These are phyloP conservation scores for Pisolithus marmoratus DNA, from an alignment of 768 basidiomycete species.

Conservation along the genomic window DNA sequence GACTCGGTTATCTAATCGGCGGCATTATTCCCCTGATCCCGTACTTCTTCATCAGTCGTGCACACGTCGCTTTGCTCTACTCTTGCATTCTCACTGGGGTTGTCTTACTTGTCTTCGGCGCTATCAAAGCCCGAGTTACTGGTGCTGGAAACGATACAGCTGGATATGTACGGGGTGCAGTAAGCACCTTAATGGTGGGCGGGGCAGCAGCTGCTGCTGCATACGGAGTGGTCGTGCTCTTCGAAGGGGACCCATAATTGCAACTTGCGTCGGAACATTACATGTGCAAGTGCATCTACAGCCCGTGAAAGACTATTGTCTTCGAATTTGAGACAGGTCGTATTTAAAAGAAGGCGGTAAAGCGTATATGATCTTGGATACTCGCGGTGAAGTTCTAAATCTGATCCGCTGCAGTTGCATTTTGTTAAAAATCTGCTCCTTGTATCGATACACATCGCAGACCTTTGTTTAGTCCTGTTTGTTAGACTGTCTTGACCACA, in stretches of 20 bases:
- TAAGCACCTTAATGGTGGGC: constrained; percentile 84
- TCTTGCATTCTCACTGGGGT: constrained; percentile 85
- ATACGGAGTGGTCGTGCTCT: constrained; percentile 35
- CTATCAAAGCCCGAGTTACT: constrained; percentile 82
- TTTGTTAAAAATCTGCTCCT: too few relatives aligned
- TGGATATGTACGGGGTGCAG: constrained; percentile 82
- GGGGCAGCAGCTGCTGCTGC: constrained; percentile 82
- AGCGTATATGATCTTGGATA: too few relatives aligned
- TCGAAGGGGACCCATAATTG: not conserved
- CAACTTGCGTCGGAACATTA: too few relatives aligned
- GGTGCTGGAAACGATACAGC: constrained; percentile 62
- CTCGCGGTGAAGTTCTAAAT: too few relatives aligned
- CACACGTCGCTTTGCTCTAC: constrained; percentile 67
- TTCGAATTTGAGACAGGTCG: too few relatives aligned
- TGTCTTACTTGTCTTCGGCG: constrained; percentile 85
- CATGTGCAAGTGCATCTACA: too few relatives aligned
- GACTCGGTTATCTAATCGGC: constrained; percentile 88
- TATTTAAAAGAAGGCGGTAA: too few relatives aligned
- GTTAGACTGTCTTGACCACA: constrained; percentile 1
- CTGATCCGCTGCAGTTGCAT: too few relatives aligned
- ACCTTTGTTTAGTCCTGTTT: constrained; percentile 19
- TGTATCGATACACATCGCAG: too few relatives aligned
- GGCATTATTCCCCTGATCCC: constrained; percentile 90
- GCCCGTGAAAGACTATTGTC: too few relatives aligned
- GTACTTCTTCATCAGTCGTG: constrained; percentile 81